These are phyloP conservation scores for Aurantiochytrium sp. DNA, from an alignment of 108 stramenopile genomes.

Conservation along the genomic window DNA sequence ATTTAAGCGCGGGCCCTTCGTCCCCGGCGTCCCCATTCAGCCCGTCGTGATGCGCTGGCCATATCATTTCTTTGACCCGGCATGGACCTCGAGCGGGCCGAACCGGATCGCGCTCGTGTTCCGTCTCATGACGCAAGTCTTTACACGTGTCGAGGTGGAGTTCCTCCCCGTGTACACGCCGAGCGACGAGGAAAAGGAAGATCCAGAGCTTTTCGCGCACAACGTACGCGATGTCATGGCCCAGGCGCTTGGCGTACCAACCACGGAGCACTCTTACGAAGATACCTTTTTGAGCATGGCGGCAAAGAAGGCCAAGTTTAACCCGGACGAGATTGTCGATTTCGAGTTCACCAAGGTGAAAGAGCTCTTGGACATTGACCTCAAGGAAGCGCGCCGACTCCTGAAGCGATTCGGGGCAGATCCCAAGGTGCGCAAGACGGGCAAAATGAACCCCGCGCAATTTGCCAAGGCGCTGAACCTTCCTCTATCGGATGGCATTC, in stretches of 20 bases:
- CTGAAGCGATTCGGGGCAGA: background rate
- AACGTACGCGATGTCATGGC: slow-evolving; percentile 23
- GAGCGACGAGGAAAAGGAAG: slow-evolving; percentile 16
- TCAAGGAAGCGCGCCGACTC: background rate
- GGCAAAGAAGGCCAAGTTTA: background rate
- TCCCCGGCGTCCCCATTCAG: slow-evolving; percentile 37
- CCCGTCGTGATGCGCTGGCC: slow-evolving; percentile 23
- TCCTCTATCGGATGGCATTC: background rate
- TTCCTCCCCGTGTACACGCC: slow-evolving; percentile 17
- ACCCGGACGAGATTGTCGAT: background rate
- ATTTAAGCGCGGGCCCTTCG: slow-evolving; percentile 44
- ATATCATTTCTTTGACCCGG: background rate
- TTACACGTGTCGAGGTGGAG: background rate
- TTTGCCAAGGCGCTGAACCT: slow-evolving; percentile 13
- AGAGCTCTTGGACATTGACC: background rate
- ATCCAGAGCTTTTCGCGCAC: slow-evolving; percentile 12
- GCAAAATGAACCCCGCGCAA: background rate
- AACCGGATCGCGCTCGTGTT: background rate
- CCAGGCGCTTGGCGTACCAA: slow-evolving; percentile 1
- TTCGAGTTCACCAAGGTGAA: background rate
- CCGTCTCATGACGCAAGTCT: slow-evolving; percentile 8
- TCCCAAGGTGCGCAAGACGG: background rate
- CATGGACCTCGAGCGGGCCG: slow-evolving; percentile 14
- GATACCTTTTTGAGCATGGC: slow-evolving; percentile 18
- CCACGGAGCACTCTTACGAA: slow-evolving; percentile 27